Evolutionary conservation across 495 filamentous ascomycete species (phyloP).

Genomic region (Neurospora cerealis): DNA sequence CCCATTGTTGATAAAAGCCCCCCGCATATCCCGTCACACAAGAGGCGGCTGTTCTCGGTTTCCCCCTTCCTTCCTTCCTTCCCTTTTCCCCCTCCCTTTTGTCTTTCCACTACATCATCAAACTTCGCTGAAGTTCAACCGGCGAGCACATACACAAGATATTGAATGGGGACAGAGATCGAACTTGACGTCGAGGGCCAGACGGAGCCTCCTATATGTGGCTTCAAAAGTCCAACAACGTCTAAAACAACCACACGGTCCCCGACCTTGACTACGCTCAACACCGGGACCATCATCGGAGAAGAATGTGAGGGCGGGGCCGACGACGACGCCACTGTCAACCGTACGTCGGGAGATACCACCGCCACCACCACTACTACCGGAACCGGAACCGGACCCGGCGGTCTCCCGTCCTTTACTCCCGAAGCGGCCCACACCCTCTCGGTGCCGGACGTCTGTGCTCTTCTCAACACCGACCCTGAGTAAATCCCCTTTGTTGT

Average conservation of each 20-base stretch:
- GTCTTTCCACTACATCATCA: not conserved
- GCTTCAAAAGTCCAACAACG: conserved; percentile 24
- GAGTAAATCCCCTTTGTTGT: conserved; percentile 7
- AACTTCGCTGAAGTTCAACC: not conserved
- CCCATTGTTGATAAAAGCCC: not conserved
- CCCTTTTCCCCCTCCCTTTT: not conserved
- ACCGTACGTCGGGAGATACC: not conserved
- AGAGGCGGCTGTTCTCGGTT: not conserved
- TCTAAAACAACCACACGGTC: conserved; percentile 12
- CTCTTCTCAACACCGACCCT: conserved; percentile 14
- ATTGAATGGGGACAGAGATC: conserved; percentile 41
- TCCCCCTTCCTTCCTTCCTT: not conserved
- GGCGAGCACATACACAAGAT: not conserved
- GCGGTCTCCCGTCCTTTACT: conserved; percentile 1
- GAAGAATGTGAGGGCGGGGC: not conserved
- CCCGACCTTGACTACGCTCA: conserved; percentile 9
- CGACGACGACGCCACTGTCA: conserved; percentile 11
- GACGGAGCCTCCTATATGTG: conserved; percentile 43
- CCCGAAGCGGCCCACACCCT: conserved; percentile 19
- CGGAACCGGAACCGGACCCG: not conserved
- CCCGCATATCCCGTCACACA: not conserved
- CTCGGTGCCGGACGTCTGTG: conserved; percentile 16
- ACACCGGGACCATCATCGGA: not conserved
- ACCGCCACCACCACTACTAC: conserved; percentile 5
- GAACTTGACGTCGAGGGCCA: conserved; percentile 37